Percentiles rank a stretch among this genome's conserved stretches.
Evolutionary conservation across 768 basidiomycete genomes (phyloP).

Genomic region (Panaeolus papilionaceus): DNA sequence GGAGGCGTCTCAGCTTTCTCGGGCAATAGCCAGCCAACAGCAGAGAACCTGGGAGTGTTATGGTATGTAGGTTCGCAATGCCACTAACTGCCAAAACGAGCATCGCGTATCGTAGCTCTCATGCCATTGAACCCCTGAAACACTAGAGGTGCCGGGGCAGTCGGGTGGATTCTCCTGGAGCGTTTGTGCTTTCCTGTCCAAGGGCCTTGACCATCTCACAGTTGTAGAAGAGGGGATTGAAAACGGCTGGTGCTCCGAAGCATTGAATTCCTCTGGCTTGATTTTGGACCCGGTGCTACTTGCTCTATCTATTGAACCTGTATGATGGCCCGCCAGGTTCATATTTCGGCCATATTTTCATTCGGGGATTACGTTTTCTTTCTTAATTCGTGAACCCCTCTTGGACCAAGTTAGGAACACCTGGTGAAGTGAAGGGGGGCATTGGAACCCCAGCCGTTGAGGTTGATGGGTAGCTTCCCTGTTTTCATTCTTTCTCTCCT

Average conservation of each 20-base stretch:
- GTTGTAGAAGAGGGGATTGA: not conserved
- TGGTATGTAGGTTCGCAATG: slow-evolving; percentile 6
- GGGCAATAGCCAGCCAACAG: not conserved
- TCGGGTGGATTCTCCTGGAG: not conserved
- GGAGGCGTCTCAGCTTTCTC: no score
- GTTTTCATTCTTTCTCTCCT: not conserved
- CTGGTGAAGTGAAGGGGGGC: not conserved
- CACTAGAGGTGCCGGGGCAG: not conserved
- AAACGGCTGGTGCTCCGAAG: not conserved
- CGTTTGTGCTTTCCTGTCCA: not conserved
- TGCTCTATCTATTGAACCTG: not conserved
- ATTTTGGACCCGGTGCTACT: not conserved
- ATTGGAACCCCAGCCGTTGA: not conserved
- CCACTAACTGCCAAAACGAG: slow-evolving; percentile 11
- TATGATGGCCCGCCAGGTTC: not conserved
- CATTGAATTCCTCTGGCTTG: not conserved
- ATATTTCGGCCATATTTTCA: slow-evolving; percentile 1
- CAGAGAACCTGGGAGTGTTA: not conserved
- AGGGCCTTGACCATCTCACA: not conserved
- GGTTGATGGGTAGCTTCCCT: not conserved
- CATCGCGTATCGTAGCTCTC: not conserved
- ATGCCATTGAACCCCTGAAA: not conserved
- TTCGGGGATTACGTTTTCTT: slow-evolving; percentile 1
- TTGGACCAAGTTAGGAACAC: slow-evolving; percentile 3
- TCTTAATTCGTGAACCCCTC: not conserved